phyloP scores from a whole-genome alignment of 176 grass and related monocot species.

The Oryza coarctata region DNA sequence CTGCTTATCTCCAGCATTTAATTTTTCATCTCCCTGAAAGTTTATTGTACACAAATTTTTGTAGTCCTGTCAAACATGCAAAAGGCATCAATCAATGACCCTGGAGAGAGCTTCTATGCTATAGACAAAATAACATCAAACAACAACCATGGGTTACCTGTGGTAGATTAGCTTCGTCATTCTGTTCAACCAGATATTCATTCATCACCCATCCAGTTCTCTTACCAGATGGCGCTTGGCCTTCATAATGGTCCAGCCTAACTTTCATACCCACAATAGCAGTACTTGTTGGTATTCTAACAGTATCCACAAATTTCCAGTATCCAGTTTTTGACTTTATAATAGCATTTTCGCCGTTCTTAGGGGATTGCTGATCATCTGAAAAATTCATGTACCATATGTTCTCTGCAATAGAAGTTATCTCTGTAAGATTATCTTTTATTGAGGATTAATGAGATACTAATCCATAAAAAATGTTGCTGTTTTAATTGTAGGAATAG shows the following conservation, averaged over 20 bases:
- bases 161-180: constrained; percentile 28
- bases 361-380: constrained; percentile 1
- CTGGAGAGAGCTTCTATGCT: background rate
- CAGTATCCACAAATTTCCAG: constrained; percentile 27
- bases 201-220: constrained; percentile 62
- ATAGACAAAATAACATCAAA: background rate
- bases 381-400: constrained; percentile 40
- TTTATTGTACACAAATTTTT: constrained; percentile 64
- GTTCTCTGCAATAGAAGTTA: constrained; percentile 32
- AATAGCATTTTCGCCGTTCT: constrained; percentile 13
- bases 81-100: constrained; percentile 15
- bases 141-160: constrained; percentile 32
- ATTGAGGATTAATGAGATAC: background rate
- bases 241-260: constrained; percentile 43
- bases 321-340: constrained; percentile 43
- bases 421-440: constrained; percentile 9
- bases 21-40: constrained; percentile 21
- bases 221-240: constrained; percentile 37
- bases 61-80: constrained; percentile 49
- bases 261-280: constrained; percentile 39
- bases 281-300: constrained; percentile 37
- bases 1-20: constrained; percentile 25
- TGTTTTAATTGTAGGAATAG: background rate
- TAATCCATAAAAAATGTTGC: background rate
- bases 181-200: constrained; percentile 46